Conservation (phyloP, 2,329 filamentous ascomycete genomes). For the Pyricularia sp. region DNA sequence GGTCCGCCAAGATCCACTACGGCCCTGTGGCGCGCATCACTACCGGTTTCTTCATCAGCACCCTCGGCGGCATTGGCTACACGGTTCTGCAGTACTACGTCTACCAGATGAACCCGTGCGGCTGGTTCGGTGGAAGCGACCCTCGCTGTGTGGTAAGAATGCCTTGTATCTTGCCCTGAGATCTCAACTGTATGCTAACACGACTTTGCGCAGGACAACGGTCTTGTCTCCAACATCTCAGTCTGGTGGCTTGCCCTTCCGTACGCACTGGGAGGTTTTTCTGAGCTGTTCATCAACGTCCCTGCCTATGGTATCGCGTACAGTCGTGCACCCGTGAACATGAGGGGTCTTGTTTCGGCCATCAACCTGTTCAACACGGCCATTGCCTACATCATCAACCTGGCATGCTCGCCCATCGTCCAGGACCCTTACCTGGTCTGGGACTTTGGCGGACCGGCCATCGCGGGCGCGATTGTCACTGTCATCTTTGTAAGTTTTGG, state of each 20-base stretch:
- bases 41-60: conserved; percentile 39
- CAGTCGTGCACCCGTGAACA: conserved; percentile 67
- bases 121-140: conserved; percentile 27
- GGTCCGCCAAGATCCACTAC: conserved; percentile 41
- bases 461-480: conserved; percentile 32
- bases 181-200: background rate
- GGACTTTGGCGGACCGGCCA: conserved; percentile 38
- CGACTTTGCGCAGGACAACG: conserved; percentile 17
- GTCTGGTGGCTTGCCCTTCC: conserved; percentile 49
- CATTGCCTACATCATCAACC: conserved; percentile 27
- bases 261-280: conserved; percentile 40
- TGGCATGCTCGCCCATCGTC: conserved; percentile 31
- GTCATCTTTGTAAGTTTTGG: conserved; percentile 23
- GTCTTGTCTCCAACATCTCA: conserved; percentile 30
- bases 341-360: conserved; percentile 61
- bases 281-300: conserved; percentile 41
- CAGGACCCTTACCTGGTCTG: conserved; percentile 38
- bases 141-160: conserved; percentile 9
- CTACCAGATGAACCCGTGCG: conserved; percentile 31
- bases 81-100: conserved; percentile 30
- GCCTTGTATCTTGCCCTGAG: background rate
- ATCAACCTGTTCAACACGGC: conserved; percentile 27
- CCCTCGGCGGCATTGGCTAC: conserved; percentile 33
- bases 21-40: conserved; percentile 49
- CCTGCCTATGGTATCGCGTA: conserved; percentile 44